Evolutionary conservation across 768 basidiomycete species (phyloP).

Genomic region (Tephrocybe sp.): DNA sequence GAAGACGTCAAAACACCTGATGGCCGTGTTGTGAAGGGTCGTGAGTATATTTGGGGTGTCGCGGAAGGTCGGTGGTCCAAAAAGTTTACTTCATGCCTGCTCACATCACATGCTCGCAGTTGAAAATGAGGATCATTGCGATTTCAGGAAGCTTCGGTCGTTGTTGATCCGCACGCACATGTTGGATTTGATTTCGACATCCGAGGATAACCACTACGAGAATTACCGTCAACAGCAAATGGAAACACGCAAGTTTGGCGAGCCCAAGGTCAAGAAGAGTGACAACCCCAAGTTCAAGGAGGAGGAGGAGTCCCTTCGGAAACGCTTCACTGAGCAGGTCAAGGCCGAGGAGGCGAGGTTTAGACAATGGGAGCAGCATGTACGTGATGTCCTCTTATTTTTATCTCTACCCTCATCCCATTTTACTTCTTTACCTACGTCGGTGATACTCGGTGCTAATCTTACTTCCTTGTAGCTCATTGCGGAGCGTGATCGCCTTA

Average conservation of each 20-base stretch:
- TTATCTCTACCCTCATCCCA: not conserved
- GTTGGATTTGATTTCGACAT: conserved; percentile 95
- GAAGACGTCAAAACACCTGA: conserved; percentile 92
- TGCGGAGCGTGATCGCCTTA: conserved; percentile 96
- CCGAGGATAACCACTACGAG: conserved; percentile 96
- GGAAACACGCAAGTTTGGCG: conserved; percentile 99
- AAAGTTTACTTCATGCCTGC: not conserved
- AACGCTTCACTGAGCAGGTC: conserved; percentile 99
- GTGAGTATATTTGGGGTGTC: conserved; percentile 99
- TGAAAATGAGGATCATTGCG: conserved; percentile 99
- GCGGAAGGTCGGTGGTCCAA: conserved; percentile 73
- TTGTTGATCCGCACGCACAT: conserved; percentile 97
- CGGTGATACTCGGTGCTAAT: conserved; percentile 1
- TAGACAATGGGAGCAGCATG: conserved; percentile 99
- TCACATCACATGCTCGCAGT: conserved; percentile 45
- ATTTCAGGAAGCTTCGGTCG: conserved; percentile 97
- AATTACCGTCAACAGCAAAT: conserved; percentile 98
- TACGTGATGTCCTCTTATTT: conserved; percentile 39
- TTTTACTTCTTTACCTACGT: not conserved
- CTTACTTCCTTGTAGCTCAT: conserved; percentile 67
- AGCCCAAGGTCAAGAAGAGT: conserved; percentile 96
- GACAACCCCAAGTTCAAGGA: conserved; percentile 99
- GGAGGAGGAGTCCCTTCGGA: conserved; percentile 95
- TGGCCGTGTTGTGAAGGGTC: conserved; percentile 92
- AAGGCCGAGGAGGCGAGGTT: conserved; percentile 97